Conservation (phyloP, 1,139 yeast species). For the Debaryomyces fabryi region DNA sequence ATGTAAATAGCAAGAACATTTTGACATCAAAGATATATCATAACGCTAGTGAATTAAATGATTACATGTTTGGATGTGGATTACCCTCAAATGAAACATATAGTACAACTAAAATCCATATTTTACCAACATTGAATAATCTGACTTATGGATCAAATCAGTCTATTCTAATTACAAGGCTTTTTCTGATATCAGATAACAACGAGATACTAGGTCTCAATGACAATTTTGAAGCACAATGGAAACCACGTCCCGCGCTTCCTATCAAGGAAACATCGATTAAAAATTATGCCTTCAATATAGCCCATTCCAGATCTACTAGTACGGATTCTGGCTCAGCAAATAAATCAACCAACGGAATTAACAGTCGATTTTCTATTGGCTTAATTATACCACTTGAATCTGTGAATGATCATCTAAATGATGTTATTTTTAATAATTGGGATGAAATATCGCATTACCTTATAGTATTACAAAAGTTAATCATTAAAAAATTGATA, state of each 20-base stretch:
- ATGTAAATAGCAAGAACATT: slow-evolving; percentile 16
- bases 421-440: slow-evolving; percentile 48
- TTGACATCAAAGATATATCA: slow-evolving; percentile 37
- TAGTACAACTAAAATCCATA: slow-evolving; percentile 50
- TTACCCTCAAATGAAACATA: slow-evolving; percentile 52
- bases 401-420: slow-evolving; percentile 27
- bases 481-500: slow-evolving; percentile 40
- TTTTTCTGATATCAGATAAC: slow-evolving; percentile 44
- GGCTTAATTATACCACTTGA: slow-evolving; percentile 53
- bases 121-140: slow-evolving; percentile 44
- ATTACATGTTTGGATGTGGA: slow-evolving; percentile 61
- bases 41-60: slow-evolving; percentile 46
- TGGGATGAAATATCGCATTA: slow-evolving; percentile 53
- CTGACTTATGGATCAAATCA: slow-evolving; percentile 30
- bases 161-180: slow-evolving; percentile 48
- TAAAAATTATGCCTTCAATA: slow-evolving; percentile 14
- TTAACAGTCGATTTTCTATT: slow-evolving; percentile 48
- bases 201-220: slow-evolving; percentile 16
- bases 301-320: not conserved
- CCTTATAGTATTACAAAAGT: slow-evolving; percentile 41
- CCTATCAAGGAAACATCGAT: slow-evolving; percentile 27
- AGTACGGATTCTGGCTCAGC: not conserved
- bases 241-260: slow-evolving; percentile 41
- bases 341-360: slow-evolving; percentile 19
- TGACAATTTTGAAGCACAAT: slow-evolving; percentile 15